Evolutionary conservation across 768 basidiomycete species (phyloP), one percentile per base, ranked within the genome.

Genomic region (Sarcodon sp.): DNA sequence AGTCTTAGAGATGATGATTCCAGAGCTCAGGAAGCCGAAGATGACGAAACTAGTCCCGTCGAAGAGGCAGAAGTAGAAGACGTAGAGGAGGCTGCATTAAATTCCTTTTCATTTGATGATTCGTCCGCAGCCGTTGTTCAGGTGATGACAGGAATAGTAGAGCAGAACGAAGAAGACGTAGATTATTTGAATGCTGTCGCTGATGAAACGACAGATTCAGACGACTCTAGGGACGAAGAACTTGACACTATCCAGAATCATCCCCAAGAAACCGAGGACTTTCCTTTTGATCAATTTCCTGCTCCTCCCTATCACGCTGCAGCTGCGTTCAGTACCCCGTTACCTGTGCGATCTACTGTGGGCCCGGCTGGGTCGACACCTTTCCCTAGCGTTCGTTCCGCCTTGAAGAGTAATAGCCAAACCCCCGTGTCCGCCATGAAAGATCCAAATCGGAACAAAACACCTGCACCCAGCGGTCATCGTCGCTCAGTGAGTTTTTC

Each of bases 401-500:
- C 57, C 13, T 55, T 69, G 53, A 74, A 71, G 63, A 72, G 65
- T 52, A 51, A 56, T 32, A 69, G 65, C 53, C 65, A 61, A 37
- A 83, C 81, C 13, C 82, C 82, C 4, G 56, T 65, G 1, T 70
- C 84, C 9, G 79, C 67, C 8, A 57, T 83, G 62, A 80, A 76
- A 57, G 71, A 74, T 55, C 61, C 70, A 16, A 71, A 59, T 56
- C 69, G 71, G 32, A 57, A 64, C n/a, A 67, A 65, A 45, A 85
- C 77, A 13, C 83, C 81, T n/a, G 62, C 71, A 35, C 69, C 68
- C 44, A 53, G 64, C 12, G 64, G 65, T 10, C 78, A 82, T 54
- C 76, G 81, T n/a, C 75, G 90, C 35, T 90, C 87, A 38, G 94
- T 99, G 49, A 94, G 90, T 62, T 99, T 99, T 67, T 96, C 92